phyloP scores from a whole-genome alignment of 257 asterid species.

The Fraxinus quadrangulata region DNA sequence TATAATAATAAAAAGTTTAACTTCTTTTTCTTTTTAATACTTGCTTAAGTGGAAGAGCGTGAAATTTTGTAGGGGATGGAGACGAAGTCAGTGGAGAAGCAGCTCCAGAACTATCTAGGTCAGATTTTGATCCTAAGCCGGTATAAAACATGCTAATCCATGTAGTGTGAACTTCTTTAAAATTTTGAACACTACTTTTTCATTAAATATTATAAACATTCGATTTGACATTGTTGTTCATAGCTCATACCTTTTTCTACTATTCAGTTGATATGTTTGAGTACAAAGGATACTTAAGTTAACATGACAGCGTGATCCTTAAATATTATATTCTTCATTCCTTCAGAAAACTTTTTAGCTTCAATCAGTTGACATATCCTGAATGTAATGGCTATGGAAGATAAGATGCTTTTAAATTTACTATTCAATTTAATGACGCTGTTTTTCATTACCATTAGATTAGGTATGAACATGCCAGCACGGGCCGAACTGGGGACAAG shows the following conservation, averaged over 20 bases:
- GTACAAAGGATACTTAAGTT: too few relatives aligned
- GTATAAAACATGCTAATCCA: background rate
- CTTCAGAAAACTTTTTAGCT: too few relatives aligned
- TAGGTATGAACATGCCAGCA: conserved; percentile 36
- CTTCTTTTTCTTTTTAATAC: background rate
- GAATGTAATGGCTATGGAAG: too few relatives aligned
- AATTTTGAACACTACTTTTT: background rate
- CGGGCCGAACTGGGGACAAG: conserved; percentile 38
- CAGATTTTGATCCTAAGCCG: background rate
- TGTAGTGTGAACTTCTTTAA: background rate
- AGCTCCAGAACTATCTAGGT: conserved; percentile 11
- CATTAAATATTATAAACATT: background rate
- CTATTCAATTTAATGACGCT: background rate
- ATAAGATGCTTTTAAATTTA: background rate
- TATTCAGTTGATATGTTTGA: too few relatives aligned
- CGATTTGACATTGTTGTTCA: background rate
- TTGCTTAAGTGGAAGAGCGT: background rate
- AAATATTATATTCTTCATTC: too few relatives aligned
- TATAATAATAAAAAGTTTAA: background rate
- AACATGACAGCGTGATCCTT: too few relatives aligned
- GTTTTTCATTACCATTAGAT: conserved; percentile 6
- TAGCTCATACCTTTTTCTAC: too few relatives aligned
- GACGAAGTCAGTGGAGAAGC: background rate
- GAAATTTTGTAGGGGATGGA: background rate
- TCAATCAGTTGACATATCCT: too few relatives aligned